Evolutionary conservation across 768 basidiomycete species (phyloP).

Genomic region (Peribolospora baueri): DNA sequence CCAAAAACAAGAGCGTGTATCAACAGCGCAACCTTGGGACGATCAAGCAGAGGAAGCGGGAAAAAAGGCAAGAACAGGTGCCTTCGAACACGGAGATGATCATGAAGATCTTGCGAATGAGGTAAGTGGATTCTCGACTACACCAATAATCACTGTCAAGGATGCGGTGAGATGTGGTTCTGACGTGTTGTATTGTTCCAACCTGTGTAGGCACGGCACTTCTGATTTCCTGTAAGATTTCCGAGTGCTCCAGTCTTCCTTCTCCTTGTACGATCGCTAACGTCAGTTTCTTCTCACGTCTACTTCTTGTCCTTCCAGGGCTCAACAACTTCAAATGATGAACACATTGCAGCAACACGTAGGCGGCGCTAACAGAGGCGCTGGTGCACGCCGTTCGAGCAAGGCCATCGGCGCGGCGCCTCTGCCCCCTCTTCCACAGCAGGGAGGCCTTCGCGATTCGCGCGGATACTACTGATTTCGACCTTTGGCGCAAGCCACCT

Average conservation of each 20-base stretch:
- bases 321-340: neutral
- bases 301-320: neutral
- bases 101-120: constrained; percentile 81
- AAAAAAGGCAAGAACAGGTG: constrained; percentile 53
- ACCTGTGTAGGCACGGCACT: constrained; percentile 36
- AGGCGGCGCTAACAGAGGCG: neutral
- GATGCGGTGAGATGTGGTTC: constrained; percentile 4
- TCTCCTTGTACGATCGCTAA: neutral
- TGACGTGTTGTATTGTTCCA: neutral
- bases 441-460: neutral
- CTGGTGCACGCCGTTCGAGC: neutral
- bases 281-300: too few relatives aligned
- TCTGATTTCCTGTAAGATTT: constrained; percentile 65
- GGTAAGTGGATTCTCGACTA: constrained; percentile 28
- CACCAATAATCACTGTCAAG: neutral
- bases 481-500: too few relatives aligned
- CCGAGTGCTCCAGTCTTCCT: constrained; percentile 39
- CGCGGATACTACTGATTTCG: too few relatives aligned
- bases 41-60: constrained; percentile 76
- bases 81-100: constrained; percentile 60
- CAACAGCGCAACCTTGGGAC: constrained; percentile 84
- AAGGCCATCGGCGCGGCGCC: neutral
- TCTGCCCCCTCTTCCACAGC: constrained; percentile 3
- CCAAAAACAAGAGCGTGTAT: constrained; percentile 78
- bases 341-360: neutral